Percentiles rank a stretch among this genome's conserved stretches.
These are phyloP conservation scores for Tetracentron sinense DNA, from an alignment of 164 flowering plant genomes.

Conservation along the genomic window DNA sequence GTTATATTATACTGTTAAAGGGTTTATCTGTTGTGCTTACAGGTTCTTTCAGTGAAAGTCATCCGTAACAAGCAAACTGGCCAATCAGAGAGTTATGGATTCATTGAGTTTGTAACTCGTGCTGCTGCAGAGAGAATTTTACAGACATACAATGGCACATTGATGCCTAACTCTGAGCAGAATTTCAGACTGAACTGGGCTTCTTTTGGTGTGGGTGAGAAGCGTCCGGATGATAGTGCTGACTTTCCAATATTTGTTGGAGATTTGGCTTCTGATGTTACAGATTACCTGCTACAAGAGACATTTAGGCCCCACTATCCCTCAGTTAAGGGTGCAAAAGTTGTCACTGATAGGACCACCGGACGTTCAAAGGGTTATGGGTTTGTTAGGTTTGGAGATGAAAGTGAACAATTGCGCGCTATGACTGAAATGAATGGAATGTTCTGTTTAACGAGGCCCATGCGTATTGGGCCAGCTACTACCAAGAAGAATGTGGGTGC, in stretches of 20 bases:
- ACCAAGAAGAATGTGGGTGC: constrained; percentile 53
- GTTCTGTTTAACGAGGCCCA: constrained; percentile 70
- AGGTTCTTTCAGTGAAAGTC: constrained; percentile 71
- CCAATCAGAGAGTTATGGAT: constrained; percentile 86
- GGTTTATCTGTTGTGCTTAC: constrained; percentile 8
- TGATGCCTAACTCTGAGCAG: constrained; percentile 75
- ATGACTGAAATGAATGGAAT: constrained; percentile 92
- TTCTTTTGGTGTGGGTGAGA: constrained; percentile 71
- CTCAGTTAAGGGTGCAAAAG: constrained; percentile 88
- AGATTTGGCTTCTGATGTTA: constrained; percentile 89
- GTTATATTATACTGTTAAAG: background rate
- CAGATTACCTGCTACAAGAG: constrained; percentile 72
- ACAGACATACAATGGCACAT: constrained; percentile 68
- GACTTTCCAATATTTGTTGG: constrained; percentile 89
- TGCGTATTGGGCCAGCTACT: constrained; percentile 89
- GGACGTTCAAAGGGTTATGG: constrained; percentile 97
- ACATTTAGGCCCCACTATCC: constrained; percentile 62
- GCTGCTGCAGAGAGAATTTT: constrained; percentile 73
- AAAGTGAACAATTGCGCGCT: constrained; percentile 74
- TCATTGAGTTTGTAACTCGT: constrained; percentile 67
- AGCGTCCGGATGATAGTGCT: constrained; percentile 62
- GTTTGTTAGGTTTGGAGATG: constrained; percentile 92
- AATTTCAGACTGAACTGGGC: constrained; percentile 89
- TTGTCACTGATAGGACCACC: constrained; percentile 79
- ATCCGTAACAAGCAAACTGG: constrained; percentile 82